Evolutionary conservation across 768 basidiomycete genomes (phyloP).

Genomic region (Phylloporus sp.): DNA sequence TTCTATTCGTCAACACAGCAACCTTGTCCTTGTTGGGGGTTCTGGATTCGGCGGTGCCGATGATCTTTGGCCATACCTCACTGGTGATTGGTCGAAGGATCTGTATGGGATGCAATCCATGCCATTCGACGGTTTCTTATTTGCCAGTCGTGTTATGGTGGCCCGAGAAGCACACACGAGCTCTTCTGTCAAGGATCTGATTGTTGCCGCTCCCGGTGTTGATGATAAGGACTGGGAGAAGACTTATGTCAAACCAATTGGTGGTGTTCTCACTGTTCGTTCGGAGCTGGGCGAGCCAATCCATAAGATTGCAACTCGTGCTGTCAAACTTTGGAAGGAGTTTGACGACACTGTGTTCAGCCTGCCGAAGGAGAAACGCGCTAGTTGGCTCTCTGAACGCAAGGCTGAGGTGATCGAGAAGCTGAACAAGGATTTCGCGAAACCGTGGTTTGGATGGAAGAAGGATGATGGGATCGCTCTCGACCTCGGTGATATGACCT

Average conservation of each 20-base stretch:
- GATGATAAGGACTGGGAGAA: conserved; percentile 89
- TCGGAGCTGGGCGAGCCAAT: conserved; percentile 99
- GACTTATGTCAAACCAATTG: conserved; percentile 90
- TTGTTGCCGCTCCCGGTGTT: conserved; percentile 91
- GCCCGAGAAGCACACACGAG: conserved; percentile 98
- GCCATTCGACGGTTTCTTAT: conserved; percentile 98
- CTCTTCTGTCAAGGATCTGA: conserved; percentile 92
- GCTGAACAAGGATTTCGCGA: conserved; percentile 92
- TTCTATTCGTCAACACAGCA: conserved; percentile 81
- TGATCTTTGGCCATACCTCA: conserved; percentile 95
- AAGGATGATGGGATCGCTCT: conserved; percentile 81
- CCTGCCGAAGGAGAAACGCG: conserved; percentile 93
- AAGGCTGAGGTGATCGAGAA: conserved; percentile 87
- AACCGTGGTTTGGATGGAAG: conserved; percentile 98
- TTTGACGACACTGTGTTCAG: conserved; percentile 97
- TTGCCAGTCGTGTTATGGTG: conserved; percentile 97
- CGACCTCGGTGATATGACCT: conserved; percentile 95
- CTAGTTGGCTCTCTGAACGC: conserved; percentile 80
- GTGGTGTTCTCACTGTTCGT: conserved; percentile 93
- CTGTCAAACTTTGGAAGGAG: conserved; percentile 97
- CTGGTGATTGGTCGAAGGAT: conserved; percentile 89
- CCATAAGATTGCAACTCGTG: conserved; percentile 97
- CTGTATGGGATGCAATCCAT: conserved; percentile 85
- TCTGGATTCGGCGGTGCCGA: conserved; percentile 95
- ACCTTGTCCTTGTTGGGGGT: conserved; percentile 88